Evolutionary conservation across 2,329 filamentous ascomycete species (phyloP), one percentile per base, ranked within the genome.

Genomic region (Ophiobolus disseminans): DNA sequence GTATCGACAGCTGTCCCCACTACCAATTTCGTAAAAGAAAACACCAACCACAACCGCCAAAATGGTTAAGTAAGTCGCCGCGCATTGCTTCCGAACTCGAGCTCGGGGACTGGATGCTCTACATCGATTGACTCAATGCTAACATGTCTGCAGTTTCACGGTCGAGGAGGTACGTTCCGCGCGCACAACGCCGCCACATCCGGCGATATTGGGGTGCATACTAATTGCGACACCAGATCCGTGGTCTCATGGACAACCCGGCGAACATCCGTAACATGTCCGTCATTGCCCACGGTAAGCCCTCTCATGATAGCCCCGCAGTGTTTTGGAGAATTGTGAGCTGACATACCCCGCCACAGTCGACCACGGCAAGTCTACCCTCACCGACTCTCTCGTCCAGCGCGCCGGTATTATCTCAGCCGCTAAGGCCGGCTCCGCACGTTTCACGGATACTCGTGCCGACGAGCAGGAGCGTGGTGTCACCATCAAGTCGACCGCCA

Each of bases 381-480:
- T 99, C 73, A 97, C 93, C 87, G 94, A 99, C 82, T 97, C 94
- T 72, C 90, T 99, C 66, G 89, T 99, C 76, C 91, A 96, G 83
- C 94, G 95, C 83, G 93, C 93, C 74, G 94, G 94, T 93, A 99
- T 99, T 76, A 97, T 99, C 77, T 97, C 94, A 70, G 90, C 91
- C 70, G 91, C 91, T 72, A 97, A 97, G 83, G 94, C 94, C 72
- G 94, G 94, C 80, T 91, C 96, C 77, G 87, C 88, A 66, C 89
- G 94, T 80, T 95, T 93, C 77, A 99, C 92, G 73, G 94, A 99
- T 81, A 99, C 94, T 62, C 90, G 94, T 81, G 82, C 89, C 65
- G 94, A 99, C 78, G 94, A 99, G 80, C 94, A 99, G 84, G 94
- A 99, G 78, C 92, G 94, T 88, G 91, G 94, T 87, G 97, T 99